phyloP scores from a whole-genome alignment of 352 stramenopile genomes.

The Hyaloperonospora brassicae region DNA sequence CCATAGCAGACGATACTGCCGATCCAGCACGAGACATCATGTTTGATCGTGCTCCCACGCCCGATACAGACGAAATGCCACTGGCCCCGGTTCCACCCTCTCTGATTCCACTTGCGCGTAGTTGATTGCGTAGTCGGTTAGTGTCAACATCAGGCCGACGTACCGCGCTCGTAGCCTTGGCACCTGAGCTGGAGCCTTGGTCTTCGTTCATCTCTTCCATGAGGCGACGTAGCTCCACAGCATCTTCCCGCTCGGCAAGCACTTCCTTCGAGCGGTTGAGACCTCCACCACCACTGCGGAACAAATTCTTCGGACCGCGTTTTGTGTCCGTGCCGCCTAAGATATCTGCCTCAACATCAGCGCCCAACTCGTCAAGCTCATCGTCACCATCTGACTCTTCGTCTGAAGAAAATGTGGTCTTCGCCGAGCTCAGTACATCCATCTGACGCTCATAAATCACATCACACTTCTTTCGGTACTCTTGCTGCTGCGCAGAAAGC shows the following conservation, averaged over 20 bases:
- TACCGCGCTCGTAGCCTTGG: conserved; percentile 28
- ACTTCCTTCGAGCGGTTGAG: conserved; percentile 71
- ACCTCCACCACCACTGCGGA: conserved; percentile 62
- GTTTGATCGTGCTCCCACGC: conserved; percentile 23
- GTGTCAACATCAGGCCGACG: conserved; percentile 60
- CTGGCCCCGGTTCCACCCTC: conserved; percentile 35
- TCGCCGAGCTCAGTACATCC: conserved; percentile 56
- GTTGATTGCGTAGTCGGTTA: conserved; percentile 49
- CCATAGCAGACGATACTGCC: conserved; percentile 51
- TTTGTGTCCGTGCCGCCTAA: conserved; percentile 58
- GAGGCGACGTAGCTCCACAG: conserved; percentile 62
- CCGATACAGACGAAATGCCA: conserved; percentile 28
- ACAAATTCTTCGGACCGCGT: conserved; percentile 64
- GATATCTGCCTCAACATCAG: conserved; percentile 73
- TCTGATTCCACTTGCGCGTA: conserved; percentile 64
- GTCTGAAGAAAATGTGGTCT: conserved; percentile 63
- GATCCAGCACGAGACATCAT: conserved; percentile 49
- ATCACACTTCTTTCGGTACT: conserved; percentile 80
- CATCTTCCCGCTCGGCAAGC: conserved; percentile 67
- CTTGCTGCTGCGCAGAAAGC: conserved; percentile 73
- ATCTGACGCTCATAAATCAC: conserved; percentile 81
- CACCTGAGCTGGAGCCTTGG: conserved; percentile 18
- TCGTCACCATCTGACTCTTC: conserved; percentile 69
- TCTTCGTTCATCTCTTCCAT: conserved; percentile 82
- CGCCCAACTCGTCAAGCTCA: conserved; percentile 59